A percentile compares a stretch with the other conserved stretches of the same genome.
phyloP scores from a whole-genome alignment of 164 flowering plant genomes.

The Euptelea pleiosperma region DNA sequence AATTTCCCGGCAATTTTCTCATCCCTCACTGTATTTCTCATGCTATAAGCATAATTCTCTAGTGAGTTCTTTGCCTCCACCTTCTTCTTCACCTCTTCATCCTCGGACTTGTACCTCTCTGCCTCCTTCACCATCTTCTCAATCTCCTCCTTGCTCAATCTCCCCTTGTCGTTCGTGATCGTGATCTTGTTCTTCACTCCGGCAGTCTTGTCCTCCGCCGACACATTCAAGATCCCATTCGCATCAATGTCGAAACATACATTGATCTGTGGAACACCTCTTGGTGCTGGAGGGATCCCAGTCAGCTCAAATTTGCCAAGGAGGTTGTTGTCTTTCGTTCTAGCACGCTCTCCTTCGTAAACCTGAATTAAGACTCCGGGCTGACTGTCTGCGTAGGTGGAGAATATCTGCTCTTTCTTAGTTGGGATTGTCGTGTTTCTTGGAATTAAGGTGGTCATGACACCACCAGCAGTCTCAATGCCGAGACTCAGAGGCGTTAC shows the following conservation, averaged over 20 bases:
- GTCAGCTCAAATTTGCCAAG: constrained; percentile 22
- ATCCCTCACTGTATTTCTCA: constrained; percentile 30
- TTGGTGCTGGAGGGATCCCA: constrained; percentile 23
- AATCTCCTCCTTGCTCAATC: constrained; percentile 28
- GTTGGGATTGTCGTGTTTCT: constrained; percentile 28
- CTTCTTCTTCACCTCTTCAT: constrained; percentile 28
- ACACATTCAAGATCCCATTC: constrained; percentile 28
- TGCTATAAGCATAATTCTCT: constrained; percentile 37
- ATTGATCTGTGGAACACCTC: constrained; percentile 22
- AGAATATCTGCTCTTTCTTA: constrained; percentile 28
- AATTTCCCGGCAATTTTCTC: constrained; percentile 33
- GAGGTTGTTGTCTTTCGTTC: constrained; percentile 20
- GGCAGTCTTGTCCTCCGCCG: constrained; percentile 26
- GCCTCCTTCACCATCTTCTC: constrained; percentile 29
- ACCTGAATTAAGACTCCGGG: constrained; percentile 28
- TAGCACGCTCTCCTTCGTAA: constrained; percentile 28
- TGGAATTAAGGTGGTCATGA: constrained; percentile 19
- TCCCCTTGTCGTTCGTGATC: constrained; percentile 26
- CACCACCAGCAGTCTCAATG: constrained; percentile 32
- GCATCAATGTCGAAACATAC: constrained; percentile 27
- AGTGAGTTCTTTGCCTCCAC: constrained; percentile 34
- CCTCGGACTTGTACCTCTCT: constrained; percentile 24
- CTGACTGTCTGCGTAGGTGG: constrained; percentile 28
- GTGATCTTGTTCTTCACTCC: constrained; percentile 29
- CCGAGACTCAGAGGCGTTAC: constrained; percentile 32